phyloP scores from a whole-genome alignment of 2,329 filamentous ascomycete species.

The Fusarium austroafricanum region DNA sequence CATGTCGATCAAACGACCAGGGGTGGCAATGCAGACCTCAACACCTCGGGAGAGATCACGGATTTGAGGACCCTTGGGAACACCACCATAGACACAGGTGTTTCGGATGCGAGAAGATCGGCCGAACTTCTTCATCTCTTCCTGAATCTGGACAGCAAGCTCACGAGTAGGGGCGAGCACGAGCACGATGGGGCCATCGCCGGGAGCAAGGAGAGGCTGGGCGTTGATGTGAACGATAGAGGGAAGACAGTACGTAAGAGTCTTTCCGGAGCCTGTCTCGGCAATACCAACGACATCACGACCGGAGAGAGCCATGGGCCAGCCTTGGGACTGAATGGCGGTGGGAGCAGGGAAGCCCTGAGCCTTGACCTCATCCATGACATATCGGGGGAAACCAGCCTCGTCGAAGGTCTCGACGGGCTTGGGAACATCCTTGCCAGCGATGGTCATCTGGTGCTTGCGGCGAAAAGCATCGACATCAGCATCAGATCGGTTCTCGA shows the following conservation, averaged over 20 bases:
- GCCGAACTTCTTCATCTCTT: constrained; percentile 98
- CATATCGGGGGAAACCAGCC: constrained; percentile 95
- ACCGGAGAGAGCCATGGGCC: constrained; percentile 98
- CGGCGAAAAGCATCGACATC: constrained; percentile 92
- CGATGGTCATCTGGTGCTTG: constrained; percentile 84
- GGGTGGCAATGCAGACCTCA: constrained; percentile 98
- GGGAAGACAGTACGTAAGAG: constrained; percentile 95
- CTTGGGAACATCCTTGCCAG: constrained; percentile 85
- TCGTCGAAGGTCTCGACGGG: constrained; percentile 98
- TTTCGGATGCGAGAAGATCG: constrained; percentile 98
- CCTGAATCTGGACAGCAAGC: constrained; percentile 97
- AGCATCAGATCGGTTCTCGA: constrained; percentile 76
- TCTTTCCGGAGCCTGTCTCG: constrained; percentile 99
- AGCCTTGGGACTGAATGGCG: constrained; percentile 97
- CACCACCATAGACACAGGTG: constrained; percentile 98
- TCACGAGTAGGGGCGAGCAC: constrained; percentile 97
- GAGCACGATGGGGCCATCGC: constrained; percentile 95
- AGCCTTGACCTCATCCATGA: constrained; percentile 98
- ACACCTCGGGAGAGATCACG: constrained; percentile 94
- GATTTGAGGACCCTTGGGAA: constrained; percentile 97
- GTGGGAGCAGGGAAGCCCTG: constrained; percentile 95
- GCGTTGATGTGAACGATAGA: constrained; percentile 99
- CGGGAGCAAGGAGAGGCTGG: constrained; percentile 92
- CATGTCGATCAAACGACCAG: constrained; percentile 98
- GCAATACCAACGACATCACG: constrained; percentile 99